phyloP scores from a whole-genome alignment of 1,284 basidiomycete genomes.

The Ganoderma boninense region DNA sequence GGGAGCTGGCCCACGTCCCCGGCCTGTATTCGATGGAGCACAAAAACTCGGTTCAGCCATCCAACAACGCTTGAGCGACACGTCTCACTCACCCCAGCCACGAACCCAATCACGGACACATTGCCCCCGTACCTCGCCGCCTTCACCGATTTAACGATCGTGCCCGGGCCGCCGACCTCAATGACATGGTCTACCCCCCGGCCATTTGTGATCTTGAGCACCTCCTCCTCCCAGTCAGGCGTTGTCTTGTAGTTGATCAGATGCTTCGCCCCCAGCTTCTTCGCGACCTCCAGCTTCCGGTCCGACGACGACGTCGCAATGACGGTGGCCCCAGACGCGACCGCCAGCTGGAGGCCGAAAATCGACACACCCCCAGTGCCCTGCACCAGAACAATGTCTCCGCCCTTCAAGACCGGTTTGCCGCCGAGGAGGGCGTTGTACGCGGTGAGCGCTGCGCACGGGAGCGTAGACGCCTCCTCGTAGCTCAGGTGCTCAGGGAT shows the following conservation, averaged over 20 bases:
- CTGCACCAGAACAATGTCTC: slow-evolving; percentile 45
- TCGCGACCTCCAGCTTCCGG: slow-evolving; percentile 47
- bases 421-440: slow-evolving; percentile 50
- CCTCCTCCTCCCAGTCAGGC: slow-evolving; percentile 52
- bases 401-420: slow-evolving; percentile 38
- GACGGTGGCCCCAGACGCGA: slow-evolving; percentile 48
- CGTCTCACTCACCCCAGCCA: slow-evolving; percentile 38
- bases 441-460: slow-evolving; percentile 47
- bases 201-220: slow-evolving; percentile 43
- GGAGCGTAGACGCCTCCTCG: slow-evolving; percentile 45
- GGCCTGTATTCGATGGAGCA: not conserved
- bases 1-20: slow-evolving; percentile 20
- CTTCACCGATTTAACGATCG: slow-evolving; percentile 47
- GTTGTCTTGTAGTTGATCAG: slow-evolving; percentile 49
- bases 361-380: slow-evolving; percentile 51
- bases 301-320: slow-evolving; percentile 55
- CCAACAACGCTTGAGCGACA: not conserved
- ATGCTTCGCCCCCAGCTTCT: slow-evolving; percentile 45
- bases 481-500: slow-evolving; percentile 46
- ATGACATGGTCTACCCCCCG: slow-evolving; percentile 52
- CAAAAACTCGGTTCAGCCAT: not conserved
- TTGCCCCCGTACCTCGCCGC: slow-evolving; percentile 47
- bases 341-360: slow-evolving; percentile 49
- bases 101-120: slow-evolving; percentile 50
- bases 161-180: slow-evolving; percentile 53